A percentile compares a stretch with the other conserved stretches of the same genome.
phyloP scores from a whole-genome alignment of 1,284 basidiomycete genomes.

The Ganoderma multipileum region DNA sequence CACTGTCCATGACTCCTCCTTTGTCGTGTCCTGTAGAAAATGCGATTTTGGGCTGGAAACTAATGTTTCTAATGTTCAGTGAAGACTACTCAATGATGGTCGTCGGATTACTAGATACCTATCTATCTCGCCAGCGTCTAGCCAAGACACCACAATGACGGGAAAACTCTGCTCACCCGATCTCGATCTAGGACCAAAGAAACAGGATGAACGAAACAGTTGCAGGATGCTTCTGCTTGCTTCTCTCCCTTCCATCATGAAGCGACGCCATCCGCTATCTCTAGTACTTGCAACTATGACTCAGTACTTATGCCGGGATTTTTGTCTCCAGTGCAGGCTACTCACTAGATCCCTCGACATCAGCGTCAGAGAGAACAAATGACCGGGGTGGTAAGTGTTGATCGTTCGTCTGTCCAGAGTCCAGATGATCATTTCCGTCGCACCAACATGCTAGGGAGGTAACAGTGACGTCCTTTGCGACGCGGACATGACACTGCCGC shows the following conservation, averaged over 20 bases:
- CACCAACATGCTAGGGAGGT: not conserved
- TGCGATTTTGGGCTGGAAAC: too few relatives aligned
- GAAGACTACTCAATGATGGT: too few relatives aligned
- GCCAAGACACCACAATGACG: not conserved
- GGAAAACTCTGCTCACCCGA: not conserved
- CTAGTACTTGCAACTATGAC: too few relatives aligned
- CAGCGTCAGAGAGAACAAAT: not conserved
- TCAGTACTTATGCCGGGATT: not conserved
- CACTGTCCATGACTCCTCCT: not conserved
- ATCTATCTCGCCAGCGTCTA: not conserved
- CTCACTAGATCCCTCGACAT: not conserved
- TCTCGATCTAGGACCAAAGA: not conserved
- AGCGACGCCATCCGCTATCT: not conserved
- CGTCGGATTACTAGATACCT: too few relatives aligned
- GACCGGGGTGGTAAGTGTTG: not conserved
- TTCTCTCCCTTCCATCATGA: not conserved
- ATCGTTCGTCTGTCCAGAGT: not conserved
- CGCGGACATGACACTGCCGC: not conserved
- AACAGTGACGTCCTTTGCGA: constrained; percentile 1
- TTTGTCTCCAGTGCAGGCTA: not conserved
- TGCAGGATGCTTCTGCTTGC: not conserved
- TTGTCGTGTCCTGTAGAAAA: too few relatives aligned
- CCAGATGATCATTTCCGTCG: not conserved
- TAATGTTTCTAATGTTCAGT: too few relatives aligned
- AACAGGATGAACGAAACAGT: not conserved